Conservation (phyloP, 331 rosid species). For the Quercus lobata region DNA sequence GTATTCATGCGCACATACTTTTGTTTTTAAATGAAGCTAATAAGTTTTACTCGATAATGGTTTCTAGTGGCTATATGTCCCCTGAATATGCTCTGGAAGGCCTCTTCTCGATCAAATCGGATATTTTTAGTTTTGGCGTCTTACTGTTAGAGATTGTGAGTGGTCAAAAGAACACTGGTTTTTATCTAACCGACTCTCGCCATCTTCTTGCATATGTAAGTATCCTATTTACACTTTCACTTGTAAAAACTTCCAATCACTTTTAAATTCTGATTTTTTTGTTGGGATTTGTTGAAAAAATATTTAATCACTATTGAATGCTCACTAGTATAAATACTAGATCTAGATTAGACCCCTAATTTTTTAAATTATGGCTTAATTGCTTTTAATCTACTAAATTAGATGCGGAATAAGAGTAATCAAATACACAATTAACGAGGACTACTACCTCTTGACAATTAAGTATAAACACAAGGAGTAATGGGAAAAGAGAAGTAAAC, state of each 20-base stretch:
- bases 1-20: not conserved
- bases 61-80: not conserved
- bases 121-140: not conserved
- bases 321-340: too few relatives aligned
- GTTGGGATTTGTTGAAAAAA: too few relatives aligned
- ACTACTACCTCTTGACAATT: too few relatives aligned
- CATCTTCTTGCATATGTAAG: slow-evolving; percentile 29
- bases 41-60: not conserved
- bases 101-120: not conserved
- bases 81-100: not conserved
- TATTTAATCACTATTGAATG: too few relatives aligned
- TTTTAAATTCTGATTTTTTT: not conserved
- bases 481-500: too few relatives aligned
- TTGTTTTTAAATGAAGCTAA: not conserved
- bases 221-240: not conserved
- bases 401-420: too few relatives aligned
- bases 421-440: too few relatives aligned
- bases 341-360: too few relatives aligned
- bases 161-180: slow-evolving; percentile 16
- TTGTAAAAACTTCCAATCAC: not conserved
- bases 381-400: too few relatives aligned
- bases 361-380: too few relatives aligned
- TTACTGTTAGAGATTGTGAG: slow-evolving; percentile 15
- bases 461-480: too few relatives aligned
- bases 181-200: not conserved